Base-by-base conservation (phyloP, 257 asterid genomes). In the Salvia hispanica region DNA sequence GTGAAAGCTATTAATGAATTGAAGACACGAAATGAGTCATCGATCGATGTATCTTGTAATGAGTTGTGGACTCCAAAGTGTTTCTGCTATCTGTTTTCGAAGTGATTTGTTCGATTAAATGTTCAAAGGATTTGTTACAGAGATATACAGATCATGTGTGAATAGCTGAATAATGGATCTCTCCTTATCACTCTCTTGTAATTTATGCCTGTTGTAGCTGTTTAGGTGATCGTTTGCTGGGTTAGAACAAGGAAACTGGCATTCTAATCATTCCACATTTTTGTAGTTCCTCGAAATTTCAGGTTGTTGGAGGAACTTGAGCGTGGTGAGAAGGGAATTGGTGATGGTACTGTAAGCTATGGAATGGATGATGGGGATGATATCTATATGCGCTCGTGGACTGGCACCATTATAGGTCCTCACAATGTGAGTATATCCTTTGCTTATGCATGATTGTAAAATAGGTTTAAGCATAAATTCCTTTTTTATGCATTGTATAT, bases 261-360 rank as follows among this genome's bases (percentile, higher is more conserved):
- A 84, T 74, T 77, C 73, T 81, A 80, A 62, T 1, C 25, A 3
- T 72, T 72, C 42, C 58, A 50, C 36, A 6, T 68, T 67, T 62
- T 58, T 53, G 78, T 81, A 87, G 95, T 90, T 55, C 96, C 96
- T 65, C 79, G 97, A 61, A 90, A 87, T 80, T 90, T 90, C 83
- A 85, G 95, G 60, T 82, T 87, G 84, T 71, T 90, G 73, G 96
- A 90, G 83, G 96, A 90, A 80, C 96, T 90, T 56, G 96, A 90
- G 75, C 96, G 96, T 28, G 96, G 96, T 18, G 96, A 90, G 64
- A 87, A 90, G 65, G 96, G 96, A 74, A 90, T 90, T 64, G 96
- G 96, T 67, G 96, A 89, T 77, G 95, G 96, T 86, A 79, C 86
- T 10, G 89, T 84, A n/a, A 84, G 89, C 60, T 84, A 84, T 72